Base-by-base conservation (phyloP, 768 basidiomycete genomes). In the Leccinum ochraceum region DNA sequence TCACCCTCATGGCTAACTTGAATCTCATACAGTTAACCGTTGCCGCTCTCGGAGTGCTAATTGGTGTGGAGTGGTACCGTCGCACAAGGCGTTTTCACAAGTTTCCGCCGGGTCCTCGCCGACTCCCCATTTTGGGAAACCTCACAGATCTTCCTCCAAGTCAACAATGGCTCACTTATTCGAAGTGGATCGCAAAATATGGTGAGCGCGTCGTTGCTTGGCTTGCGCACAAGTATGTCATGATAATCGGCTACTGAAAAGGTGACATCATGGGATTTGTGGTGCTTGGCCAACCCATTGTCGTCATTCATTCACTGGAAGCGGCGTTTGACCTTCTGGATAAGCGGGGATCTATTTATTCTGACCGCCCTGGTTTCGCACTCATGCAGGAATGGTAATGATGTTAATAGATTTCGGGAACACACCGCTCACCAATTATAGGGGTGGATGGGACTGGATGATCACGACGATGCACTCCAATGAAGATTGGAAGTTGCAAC, bases 371-470 rank as follows among this genome's bases (percentile, higher is more conserved):
- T 22, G 17, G 58, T 17, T 59, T 59, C 32, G 24, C 58, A 6
- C 58, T 59, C 53, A 37, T 49, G 0, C 58, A 54, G 39, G 53
- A 53, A 54, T 59, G 58, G 58, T 59, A 44, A n/a, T 5, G 9
- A 16, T 11, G n/a, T 17, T 20, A 7, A 3, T n/a, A n/a, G n/a
- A 42, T 26, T 13, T 32, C 42, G 22, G 10, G 54, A 37, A 16
- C 6, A 16, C 6, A 24, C 7, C 30, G 16, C 58, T 59, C 42
- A 59, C 32, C 11, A 24, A 28, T 30, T 36, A 28, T 39, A 59
- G 58, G 58, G 58, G 58, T 28, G 58, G 58, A 6, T 59, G 58
- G 58, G 58, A 59, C 17, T 59, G 58, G 58, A 59, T 59, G 58
- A 34, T 48, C 44, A 59, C 58, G 42, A 54, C 58, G 9, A 28